Conservation (phyloP, 805 yeast species). For the Metschnikowia henanensis region DNA sequence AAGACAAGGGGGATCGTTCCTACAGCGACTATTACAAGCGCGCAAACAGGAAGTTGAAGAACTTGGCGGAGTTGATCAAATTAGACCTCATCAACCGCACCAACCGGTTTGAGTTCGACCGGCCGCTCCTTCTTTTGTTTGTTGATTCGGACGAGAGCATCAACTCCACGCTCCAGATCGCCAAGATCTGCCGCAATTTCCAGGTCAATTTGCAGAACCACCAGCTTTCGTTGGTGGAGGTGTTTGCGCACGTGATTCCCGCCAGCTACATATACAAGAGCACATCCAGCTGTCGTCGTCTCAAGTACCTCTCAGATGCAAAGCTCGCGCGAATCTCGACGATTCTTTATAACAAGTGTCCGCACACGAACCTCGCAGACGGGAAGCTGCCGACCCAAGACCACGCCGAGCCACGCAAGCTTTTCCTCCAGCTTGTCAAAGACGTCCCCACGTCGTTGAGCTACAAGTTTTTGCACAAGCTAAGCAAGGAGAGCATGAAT, state of each 20-base stretch:
- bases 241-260: slow-evolving; percentile 40
- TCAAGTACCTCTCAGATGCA: slow-evolving; percentile 32
- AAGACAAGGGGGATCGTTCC: slow-evolving; percentile 18
- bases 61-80: slow-evolving; percentile 38
- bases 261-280: slow-evolving; percentile 26
- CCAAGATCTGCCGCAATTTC: slow-evolving; percentile 49
- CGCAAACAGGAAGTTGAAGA: slow-evolving; percentile 28
- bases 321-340: slow-evolving; percentile 47
- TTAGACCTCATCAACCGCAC: slow-evolving; percentile 41
- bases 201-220: slow-evolving; percentile 35
- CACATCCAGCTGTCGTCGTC: slow-evolving; percentile 9
- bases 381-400: slow-evolving; percentile 2
- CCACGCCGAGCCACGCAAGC: slow-evolving; percentile 9
- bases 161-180: slow-evolving; percentile 46
- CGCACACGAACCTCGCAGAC: slow-evolving; percentile 24
- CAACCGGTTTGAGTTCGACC: slow-evolving; percentile 42
- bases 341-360: slow-evolving; percentile 59
- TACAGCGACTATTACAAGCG: slow-evolving; percentile 31
- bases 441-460: slow-evolving; percentile 39
- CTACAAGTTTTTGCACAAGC: slow-evolving; percentile 33
- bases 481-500: slow-evolving; percentile 22
- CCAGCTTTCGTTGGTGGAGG: slow-evolving; percentile 39
- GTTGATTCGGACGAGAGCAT: slow-evolving; percentile 44
- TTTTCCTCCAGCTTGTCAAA: slow-evolving; percentile 35
- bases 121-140: slow-evolving; percentile 53